phyloP scores from a whole-genome alignment of 257 asterid species.

The Cordia subcordata region DNA sequence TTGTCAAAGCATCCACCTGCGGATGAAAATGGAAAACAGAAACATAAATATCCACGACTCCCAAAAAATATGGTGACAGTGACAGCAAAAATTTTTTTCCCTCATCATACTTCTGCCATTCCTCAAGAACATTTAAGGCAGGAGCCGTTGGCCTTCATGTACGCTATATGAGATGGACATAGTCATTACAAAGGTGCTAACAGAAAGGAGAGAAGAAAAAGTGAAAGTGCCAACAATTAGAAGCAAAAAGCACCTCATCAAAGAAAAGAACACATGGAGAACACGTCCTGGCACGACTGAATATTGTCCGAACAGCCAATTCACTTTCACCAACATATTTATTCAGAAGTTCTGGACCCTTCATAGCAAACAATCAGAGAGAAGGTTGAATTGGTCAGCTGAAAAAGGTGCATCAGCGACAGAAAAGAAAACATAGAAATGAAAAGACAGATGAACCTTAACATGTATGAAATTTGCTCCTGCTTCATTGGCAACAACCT shows the following conservation, averaged over 20 bases:
- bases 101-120: no score
- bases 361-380: slow-evolving; percentile 14
- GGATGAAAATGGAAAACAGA: neutral
- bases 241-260: slow-evolving; percentile 58
- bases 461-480: slow-evolving; percentile 90
- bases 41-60: neutral
- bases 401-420: slow-evolving; percentile 4
- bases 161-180: no score
- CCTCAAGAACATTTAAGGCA: no score
- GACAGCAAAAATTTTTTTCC: no score
- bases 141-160: no score
- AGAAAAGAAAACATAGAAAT: neutral
- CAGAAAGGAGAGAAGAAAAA: no score
- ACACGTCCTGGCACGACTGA: slow-evolving; percentile 89
- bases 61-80: no score
- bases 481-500: slow-evolving; percentile 93
- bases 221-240: neutral
- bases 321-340: slow-evolving; percentile 98
- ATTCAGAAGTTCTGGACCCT: slow-evolving; percentile 91
- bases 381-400: slow-evolving; percentile 1
- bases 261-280: slow-evolving; percentile 94
- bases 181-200: no score
- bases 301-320: slow-evolving; percentile 66
- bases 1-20: slow-evolving; percentile 82
- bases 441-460: slow-evolving; percentile 43